phyloP scores from a whole-genome alignment of 2,329 filamentous ascomycete genomes.

The Emergomyces orientalis region DNA sequence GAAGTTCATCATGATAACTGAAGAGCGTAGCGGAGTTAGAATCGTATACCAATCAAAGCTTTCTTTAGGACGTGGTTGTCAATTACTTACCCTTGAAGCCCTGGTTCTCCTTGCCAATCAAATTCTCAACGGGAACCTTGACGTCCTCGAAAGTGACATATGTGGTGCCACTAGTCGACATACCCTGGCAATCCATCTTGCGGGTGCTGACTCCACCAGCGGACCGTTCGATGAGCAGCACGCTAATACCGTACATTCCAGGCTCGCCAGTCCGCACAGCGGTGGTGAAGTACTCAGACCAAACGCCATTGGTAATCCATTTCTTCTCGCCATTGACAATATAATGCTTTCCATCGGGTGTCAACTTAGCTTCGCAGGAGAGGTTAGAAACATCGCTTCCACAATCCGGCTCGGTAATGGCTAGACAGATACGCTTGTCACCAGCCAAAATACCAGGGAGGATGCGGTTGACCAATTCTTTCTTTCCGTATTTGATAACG shows the following conservation, averaged over 20 bases:
- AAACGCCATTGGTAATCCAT: slow-evolving; percentile 98
- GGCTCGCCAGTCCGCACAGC: slow-evolving; percentile 80
- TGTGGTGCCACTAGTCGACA: slow-evolving; percentile 89
- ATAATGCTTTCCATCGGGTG: slow-evolving; percentile 94
- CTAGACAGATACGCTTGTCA: slow-evolving; percentile 94
- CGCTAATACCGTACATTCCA: slow-evolving; percentile 86
- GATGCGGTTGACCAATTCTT: slow-evolving; percentile 75
- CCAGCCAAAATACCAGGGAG: slow-evolving; percentile 78
- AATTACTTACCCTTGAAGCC: slow-evolving; percentile 68
- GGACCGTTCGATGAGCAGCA: slow-evolving; percentile 84
- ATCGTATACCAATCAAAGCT: too few relatives aligned
- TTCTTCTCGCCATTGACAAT: slow-evolving; percentile 99
- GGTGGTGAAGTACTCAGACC: slow-evolving; percentile 95
- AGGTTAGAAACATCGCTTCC: slow-evolving; percentile 92
- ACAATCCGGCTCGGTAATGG: slow-evolving; percentile 93
- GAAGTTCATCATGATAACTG: slow-evolving; percentile 98
- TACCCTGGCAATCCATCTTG: slow-evolving; percentile 97
- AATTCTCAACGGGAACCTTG: slow-evolving; percentile 97
- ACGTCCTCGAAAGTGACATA: slow-evolving; percentile 99
- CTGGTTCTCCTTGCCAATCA: slow-evolving; percentile 95
- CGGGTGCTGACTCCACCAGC: slow-evolving; percentile 80
- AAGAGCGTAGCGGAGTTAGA: background rate
- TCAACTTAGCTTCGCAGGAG: slow-evolving; percentile 89
- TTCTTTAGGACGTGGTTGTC: too few relatives aligned
- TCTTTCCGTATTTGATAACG: slow-evolving; percentile 82